Percentiles rank a stretch among this genome's conserved stretches.
These are phyloP conservation scores for Leersia perrieri DNA, from an alignment of 176 grass and related monocot species.

Conservation along the genomic window DNA sequence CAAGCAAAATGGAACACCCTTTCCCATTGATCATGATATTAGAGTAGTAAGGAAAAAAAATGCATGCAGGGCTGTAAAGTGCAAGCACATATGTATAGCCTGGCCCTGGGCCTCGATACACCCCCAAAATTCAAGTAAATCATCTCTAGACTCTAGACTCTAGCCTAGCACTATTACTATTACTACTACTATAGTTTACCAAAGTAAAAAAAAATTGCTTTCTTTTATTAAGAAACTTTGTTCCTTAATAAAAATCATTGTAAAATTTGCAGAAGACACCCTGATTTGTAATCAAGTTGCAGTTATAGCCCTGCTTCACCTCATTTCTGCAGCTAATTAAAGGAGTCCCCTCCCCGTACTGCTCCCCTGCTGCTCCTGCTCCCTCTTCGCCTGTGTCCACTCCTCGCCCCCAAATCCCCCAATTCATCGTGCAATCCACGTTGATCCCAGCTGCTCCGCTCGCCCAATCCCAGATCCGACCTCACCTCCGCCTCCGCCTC, in stretches of 20 bases:
- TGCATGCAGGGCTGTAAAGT: neutral
- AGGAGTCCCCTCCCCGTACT: neutral
- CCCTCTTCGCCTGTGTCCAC: neutral
- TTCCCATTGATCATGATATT: neutral
- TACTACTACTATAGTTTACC: too few relatives aligned
- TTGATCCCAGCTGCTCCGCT: neutral
- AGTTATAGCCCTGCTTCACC: too few relatives aligned
- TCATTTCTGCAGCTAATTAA: neutral
- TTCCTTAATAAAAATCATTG: too few relatives aligned
- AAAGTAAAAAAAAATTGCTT: too few relatives aligned
- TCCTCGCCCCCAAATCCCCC: slow-evolving; percentile 16
- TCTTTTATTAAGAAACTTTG: too few relatives aligned
- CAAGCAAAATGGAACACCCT: neutral
- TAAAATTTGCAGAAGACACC: too few relatives aligned
- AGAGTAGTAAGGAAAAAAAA: too few relatives aligned
- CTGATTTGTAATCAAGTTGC: too few relatives aligned
- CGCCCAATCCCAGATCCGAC: slow-evolving; percentile 6
- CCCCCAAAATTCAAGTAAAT: too few relatives aligned
- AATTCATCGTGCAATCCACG: neutral
- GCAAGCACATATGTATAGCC: neutral
- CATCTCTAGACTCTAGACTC: too few relatives aligned
- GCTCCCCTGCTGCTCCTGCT: neutral
- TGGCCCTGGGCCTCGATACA: too few relatives aligned
- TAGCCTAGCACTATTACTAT: too few relatives aligned
- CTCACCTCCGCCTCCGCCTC: neutral